These are phyloP conservation scores for Thymus quinquecostatus DNA, from an alignment of 257 asterid genomes.

Conservation along the genomic window DNA sequence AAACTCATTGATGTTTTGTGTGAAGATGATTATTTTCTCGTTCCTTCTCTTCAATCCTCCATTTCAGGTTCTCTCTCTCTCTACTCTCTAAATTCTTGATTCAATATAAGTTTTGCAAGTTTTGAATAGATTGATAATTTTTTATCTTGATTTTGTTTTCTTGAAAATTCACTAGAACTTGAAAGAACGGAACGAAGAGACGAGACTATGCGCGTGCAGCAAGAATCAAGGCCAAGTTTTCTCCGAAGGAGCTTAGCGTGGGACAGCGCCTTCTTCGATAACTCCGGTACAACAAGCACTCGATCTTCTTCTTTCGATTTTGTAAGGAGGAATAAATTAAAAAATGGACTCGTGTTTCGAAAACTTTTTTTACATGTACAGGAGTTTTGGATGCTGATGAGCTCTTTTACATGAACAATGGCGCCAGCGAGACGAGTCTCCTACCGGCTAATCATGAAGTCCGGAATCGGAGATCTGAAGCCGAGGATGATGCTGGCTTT, in stretches of 20 bases:
- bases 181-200: slow-evolving; percentile 30
- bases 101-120: background rate
- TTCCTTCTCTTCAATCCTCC: slow-evolving; percentile 46
- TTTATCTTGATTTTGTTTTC: background rate
- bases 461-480: slow-evolving; percentile 31
- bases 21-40: slow-evolving; percentile 62
- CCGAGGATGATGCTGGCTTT: slow-evolving; percentile 1
- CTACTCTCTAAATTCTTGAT: background rate
- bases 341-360: too few relatives aligned
- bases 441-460: slow-evolving; percentile 37
- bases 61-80: slow-evolving; percentile 43
- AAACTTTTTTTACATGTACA: slow-evolving; percentile 19
- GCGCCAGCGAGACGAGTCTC: slow-evolving; percentile 34
- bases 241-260: slow-evolving; percentile 72
- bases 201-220: background rate
- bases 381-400: slow-evolving; percentile 74
- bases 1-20: slow-evolving; percentile 56
- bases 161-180: slow-evolving; percentile 23
- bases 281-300: slow-evolving; percentile 44
- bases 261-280: slow-evolving; percentile 64
- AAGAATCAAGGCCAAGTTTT: slow-evolving; percentile 53
- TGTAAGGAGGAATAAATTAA: too few relatives aligned
- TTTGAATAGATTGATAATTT: background rate
- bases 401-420: slow-evolving; percentile 54
- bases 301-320: too few relatives aligned